phyloP scores from a whole-genome alignment of 371 early-diverging fungal genomes.

The Thermomucor indicae-seudaticae region DNA sequence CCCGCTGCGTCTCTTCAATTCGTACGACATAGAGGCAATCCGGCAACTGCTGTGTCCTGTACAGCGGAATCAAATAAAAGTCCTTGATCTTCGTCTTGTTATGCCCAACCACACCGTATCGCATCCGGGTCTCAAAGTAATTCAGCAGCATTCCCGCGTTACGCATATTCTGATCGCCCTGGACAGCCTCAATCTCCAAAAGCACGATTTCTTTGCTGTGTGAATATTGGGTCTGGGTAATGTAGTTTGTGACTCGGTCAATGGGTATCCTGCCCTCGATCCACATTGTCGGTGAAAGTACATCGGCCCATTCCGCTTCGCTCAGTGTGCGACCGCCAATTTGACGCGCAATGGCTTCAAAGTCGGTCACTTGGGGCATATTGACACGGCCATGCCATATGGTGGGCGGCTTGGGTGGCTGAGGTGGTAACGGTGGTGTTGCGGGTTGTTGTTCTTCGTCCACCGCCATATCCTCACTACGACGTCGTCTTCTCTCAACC shows the following conservation, averaged over 20 bases:
- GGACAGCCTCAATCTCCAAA: conserved; percentile 45
- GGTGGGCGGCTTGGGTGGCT: conserved; percentile 13
- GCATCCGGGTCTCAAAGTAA: conserved; percentile 56
- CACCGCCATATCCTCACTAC: conserved; percentile 3
- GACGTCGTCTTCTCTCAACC: conserved; percentile 14
- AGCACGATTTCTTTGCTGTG: conserved; percentile 58
- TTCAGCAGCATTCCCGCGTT: conserved; percentile 45
- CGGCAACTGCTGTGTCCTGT: conserved; percentile 48
- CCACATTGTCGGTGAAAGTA: conserved; percentile 55
- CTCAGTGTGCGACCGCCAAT: conserved; percentile 52
- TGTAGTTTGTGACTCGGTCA: conserved; percentile 50
- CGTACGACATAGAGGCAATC: conserved; percentile 46
- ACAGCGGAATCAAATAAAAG: conserved; percentile 68
- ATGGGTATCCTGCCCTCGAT: conserved; percentile 68
- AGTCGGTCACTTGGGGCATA: conserved; percentile 68
- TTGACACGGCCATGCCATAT: conserved; percentile 67
- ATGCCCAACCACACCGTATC: conserved; percentile 71
- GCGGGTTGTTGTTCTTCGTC: conserved; percentile 5
- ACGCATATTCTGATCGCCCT: conserved; percentile 4
- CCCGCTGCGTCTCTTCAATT: conserved; percentile 32
- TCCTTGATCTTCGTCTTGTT: conserved; percentile 66
- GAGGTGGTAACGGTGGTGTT: conserved; percentile 2
- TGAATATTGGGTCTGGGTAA: conserved; percentile 50
- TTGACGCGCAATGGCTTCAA: conserved; percentile 55
- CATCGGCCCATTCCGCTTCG: conserved; percentile 52